A percentile compares a stretch with the other conserved stretches of the same genome.
phyloP scores from a whole-genome alignment of 2,329 filamentous ascomycete species.

The Tothia fuscella region DNA sequence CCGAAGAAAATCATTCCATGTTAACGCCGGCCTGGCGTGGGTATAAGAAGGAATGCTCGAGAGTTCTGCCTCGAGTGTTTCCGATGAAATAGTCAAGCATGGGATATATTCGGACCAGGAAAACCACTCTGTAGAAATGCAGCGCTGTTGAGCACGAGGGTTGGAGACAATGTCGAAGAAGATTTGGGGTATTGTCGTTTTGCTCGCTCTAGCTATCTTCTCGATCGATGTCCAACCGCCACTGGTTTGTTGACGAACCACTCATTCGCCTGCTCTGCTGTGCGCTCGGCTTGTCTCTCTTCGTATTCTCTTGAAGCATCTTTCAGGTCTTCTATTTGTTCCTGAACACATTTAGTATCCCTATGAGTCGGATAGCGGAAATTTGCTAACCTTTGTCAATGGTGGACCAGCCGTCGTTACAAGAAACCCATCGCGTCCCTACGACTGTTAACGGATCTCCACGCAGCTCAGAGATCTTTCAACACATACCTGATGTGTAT shows the following conservation, averaged over 20 bases:
- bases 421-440: constrained; percentile 32
- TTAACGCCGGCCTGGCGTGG: no score
- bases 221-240: constrained; percentile 16
- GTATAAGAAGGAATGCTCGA: no score
- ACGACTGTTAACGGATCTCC: neutral
- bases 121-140: no score
- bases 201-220: no score
- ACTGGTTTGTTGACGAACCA: constrained; percentile 29
- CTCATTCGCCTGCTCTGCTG: constrained; percentile 17
- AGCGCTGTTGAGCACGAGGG: no score
- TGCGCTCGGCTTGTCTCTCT: constrained; percentile 27
- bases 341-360: constrained; percentile 16
- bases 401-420: constrained; percentile 28
- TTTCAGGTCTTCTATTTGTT: constrained; percentile 31
- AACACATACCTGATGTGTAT: constrained; percentile 27
- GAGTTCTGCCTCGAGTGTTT: no score
- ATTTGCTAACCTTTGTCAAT: constrained; percentile 28
- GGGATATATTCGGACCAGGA: no score
- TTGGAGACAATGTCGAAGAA: no score
- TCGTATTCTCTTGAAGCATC: constrained; percentile 29
- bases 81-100: no score
- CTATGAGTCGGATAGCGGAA: neutral
- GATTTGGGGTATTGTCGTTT: no score
- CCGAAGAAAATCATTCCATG: no score
- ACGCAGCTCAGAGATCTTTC: neutral